phyloP scores from a whole-genome alignment of 805 yeast genomes.

The Alloascoidea hylecoeti region DNA sequence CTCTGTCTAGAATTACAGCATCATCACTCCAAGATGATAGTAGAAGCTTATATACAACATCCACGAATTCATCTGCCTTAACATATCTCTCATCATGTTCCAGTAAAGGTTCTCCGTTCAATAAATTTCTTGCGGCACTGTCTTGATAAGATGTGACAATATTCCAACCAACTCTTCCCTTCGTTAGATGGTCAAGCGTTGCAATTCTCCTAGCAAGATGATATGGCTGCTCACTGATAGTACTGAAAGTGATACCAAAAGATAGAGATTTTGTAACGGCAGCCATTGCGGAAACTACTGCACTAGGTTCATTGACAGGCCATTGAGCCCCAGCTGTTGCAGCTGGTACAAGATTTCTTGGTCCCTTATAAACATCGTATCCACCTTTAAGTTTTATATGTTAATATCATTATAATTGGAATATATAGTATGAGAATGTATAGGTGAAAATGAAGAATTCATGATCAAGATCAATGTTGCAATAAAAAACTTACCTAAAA shows the following conservation, averaged over 20 bases:
- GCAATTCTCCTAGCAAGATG: slow-evolving; percentile 28
- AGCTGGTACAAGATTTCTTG: slow-evolving; percentile 20
- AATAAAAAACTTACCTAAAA: too few species aligned
- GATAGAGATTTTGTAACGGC: slow-evolving; percentile 24
- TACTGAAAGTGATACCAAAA: slow-evolving; percentile 27
- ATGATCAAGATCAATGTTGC: too few species aligned
- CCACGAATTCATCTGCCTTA: slow-evolving; percentile 24
- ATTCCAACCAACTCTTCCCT: slow-evolving; percentile 33
- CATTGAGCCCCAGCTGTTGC: slow-evolving; percentile 19
- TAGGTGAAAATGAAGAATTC: too few species aligned
- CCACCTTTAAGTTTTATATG: too few species aligned
- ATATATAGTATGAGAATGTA: too few species aligned
- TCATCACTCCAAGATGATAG: slow-evolving; percentile 31
- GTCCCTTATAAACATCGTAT: slow-evolving; percentile 27
- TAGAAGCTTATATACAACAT: slow-evolving; percentile 24
- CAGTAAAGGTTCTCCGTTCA: slow-evolving; percentile 21
- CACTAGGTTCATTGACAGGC: slow-evolving; percentile 25
- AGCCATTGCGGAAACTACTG: slow-evolving; percentile 26
- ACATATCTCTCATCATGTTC: slow-evolving; percentile 26
- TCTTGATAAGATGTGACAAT: slow-evolving; percentile 29
- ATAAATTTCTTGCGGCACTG: slow-evolving; percentile 26
- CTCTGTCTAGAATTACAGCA: slow-evolving; percentile 17
- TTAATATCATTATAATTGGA: too few species aligned
- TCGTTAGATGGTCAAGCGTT: slow-evolving; percentile 26
- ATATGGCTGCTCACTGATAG: slow-evolving; percentile 27